phyloP scores from a whole-genome alignment of 192 early-diverging fungal genomes.

The Cladochytrium replicatum region DNA sequence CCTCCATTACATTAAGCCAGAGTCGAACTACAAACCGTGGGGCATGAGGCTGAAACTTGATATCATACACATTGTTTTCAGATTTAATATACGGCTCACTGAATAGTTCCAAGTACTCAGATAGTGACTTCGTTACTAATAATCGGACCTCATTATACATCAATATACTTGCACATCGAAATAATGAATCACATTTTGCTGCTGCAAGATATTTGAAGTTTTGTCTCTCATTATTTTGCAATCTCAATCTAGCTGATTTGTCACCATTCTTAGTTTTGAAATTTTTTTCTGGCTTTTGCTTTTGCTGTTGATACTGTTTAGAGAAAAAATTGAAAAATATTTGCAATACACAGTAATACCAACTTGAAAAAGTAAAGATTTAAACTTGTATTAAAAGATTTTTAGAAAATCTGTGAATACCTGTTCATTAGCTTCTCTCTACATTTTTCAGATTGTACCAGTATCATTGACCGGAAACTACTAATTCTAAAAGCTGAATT shows the following conservation, averaged over 20 bases:
- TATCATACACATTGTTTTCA: neutral
- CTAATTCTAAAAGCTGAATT: slow-evolving; percentile 38
- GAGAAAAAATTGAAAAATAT: neutral
- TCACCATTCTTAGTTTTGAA: slow-evolving; percentile 25
- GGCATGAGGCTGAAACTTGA: slow-evolving; percentile 6
- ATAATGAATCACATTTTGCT: too few relatives aligned
- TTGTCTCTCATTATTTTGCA: slow-evolving; percentile 5
- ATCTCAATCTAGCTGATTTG: slow-evolving; percentile 22
- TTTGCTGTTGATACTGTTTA: slow-evolving; percentile 23
- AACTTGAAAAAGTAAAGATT: slow-evolving; percentile 3
- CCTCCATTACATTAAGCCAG: slow-evolving; percentile 22
- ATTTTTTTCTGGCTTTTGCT: too few relatives aligned
- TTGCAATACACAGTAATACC: slow-evolving; percentile 1
- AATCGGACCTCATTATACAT: neutral
- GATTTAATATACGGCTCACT: neutral
- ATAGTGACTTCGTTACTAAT: slow-evolving; percentile 7
- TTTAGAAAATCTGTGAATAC: slow-evolving; percentile 22
- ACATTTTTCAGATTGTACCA: slow-evolving; percentile 51
- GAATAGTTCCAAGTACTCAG: slow-evolving; percentile 2
- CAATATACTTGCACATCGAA: too few relatives aligned
- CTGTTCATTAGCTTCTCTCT: slow-evolving; percentile 39
- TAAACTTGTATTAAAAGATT: slow-evolving; percentile 4
- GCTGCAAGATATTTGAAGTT: neutral
- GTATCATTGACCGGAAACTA: slow-evolving; percentile 36
- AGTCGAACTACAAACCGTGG: slow-evolving; percentile 37